Conservation (phyloP, 2,329 filamentous ascomycete genomes). For the Aurifilum marmelostoma region DNA sequence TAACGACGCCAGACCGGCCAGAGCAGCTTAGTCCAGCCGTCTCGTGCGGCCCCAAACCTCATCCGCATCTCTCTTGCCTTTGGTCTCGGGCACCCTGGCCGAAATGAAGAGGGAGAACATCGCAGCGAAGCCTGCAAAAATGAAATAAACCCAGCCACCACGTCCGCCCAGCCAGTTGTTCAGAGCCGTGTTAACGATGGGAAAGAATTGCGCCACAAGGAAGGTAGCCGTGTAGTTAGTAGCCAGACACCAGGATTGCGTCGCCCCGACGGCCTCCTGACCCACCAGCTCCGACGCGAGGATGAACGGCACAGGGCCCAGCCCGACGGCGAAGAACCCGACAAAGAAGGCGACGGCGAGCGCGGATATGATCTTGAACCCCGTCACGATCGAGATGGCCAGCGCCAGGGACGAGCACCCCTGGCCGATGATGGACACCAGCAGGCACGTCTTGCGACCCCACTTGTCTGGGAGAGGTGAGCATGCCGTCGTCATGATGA, state of each 20-base stretch:
- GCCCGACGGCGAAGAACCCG: constrained; percentile 83
- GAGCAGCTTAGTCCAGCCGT: constrained; percentile 49
- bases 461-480: constrained; percentile 86
- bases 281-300: constrained; percentile 88
- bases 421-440: constrained; percentile 84
- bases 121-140: constrained; percentile 79
- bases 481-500: constrained; percentile 78
- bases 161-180: constrained; percentile 66
- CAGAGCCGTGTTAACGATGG: constrained; percentile 76
- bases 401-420: constrained; percentile 76
- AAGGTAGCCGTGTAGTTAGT: constrained; percentile 93
- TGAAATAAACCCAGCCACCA: constrained; percentile 80
- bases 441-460: constrained; percentile 82
- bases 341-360: constrained; percentile 85
- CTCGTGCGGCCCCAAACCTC: constrained; percentile 84
- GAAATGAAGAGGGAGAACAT: constrained; percentile 73
- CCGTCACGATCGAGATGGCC: constrained; percentile 77
- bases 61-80: constrained; percentile 78
- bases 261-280: constrained; percentile 86
- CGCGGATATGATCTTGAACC: constrained; percentile 75
- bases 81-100: constrained; percentile 82
- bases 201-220: constrained; percentile 92
- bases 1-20: neutral
- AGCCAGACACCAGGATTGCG: constrained; percentile 84
- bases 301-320: constrained; percentile 95